These are phyloP conservation scores for Medicago arabica DNA, from an alignment of 306 rosid species.

Conservation along the genomic window DNA sequence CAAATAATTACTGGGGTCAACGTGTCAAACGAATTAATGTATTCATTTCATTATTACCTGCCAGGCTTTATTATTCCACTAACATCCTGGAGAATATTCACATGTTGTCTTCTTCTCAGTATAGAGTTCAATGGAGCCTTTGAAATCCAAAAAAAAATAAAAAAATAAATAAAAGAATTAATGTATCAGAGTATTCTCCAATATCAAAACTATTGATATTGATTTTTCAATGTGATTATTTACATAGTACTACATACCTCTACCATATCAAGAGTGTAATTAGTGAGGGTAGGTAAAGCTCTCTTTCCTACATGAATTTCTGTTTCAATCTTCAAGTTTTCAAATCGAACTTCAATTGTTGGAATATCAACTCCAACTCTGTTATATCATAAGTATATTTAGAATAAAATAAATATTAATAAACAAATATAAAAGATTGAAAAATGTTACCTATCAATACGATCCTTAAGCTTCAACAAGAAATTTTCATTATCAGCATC, in stretches of 20 bases:
- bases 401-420: too few relatives aligned
- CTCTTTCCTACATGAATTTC: slow-evolving; percentile 70
- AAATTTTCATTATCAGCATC: slow-evolving; percentile 81
- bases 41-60: slow-evolving; percentile 47
- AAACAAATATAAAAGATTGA: background rate
- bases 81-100: slow-evolving; percentile 63
- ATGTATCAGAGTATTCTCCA: background rate
- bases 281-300: slow-evolving; percentile 69
- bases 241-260: slow-evolving; percentile 49
- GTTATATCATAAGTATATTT: background rate
- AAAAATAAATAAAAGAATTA: background rate
- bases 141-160: background rate
- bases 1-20: too few relatives aligned
- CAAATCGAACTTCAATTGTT: slow-evolving; percentile 73
- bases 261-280: slow-evolving; percentile 49
- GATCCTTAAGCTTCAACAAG: slow-evolving; percentile 63
- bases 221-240: too few relatives aligned
- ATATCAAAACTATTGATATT: background rate
- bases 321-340: slow-evolving; percentile 64
- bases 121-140: slow-evolving; percentile 11
- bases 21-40: too few relatives aligned
- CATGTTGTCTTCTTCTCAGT: slow-evolving; percentile 30
- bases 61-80: slow-evolving; percentile 80
- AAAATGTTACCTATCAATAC: slow-evolving; percentile 59
- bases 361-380: slow-evolving; percentile 75